Conservation (phyloP, 495 filamentous ascomycete genomes). For the Xylaria palmicola region DNA sequence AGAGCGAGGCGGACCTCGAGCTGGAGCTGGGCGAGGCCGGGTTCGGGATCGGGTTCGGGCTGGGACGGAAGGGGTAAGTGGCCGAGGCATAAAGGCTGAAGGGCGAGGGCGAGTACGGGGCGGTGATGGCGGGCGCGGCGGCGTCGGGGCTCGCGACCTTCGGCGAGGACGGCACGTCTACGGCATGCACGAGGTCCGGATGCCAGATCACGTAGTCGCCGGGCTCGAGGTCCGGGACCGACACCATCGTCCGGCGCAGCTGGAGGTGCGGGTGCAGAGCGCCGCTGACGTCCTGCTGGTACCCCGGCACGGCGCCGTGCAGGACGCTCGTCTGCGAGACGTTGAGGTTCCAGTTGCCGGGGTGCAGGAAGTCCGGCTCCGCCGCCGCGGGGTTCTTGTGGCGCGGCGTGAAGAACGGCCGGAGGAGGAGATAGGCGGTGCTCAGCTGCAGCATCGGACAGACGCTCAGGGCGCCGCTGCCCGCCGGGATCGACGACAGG, state of each 20-base stretch:
- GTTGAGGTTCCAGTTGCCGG: conserved; percentile 35
- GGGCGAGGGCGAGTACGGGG: not conserved
- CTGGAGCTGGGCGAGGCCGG: not conserved
- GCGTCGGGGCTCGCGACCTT: conserved; percentile 28
- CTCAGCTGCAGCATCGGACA: conserved; percentile 74
- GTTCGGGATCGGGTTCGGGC: not conserved
- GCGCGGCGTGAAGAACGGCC: conserved; percentile 74
- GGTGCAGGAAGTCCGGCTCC: conserved; percentile 24
- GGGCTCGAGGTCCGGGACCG: conserved; percentile 68
- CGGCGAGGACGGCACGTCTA: conserved; percentile 60
- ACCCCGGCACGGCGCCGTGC: conserved; percentile 74
- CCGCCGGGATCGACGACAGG: conserved; percentile 63
- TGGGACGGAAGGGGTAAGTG: not conserved
- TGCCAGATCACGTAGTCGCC: conserved; percentile 93
- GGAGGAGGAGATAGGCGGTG: conserved; percentile 80
- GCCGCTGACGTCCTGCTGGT: conserved; percentile 69
- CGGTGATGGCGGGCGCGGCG: conserved; percentile 37
- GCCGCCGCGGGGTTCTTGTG: conserved; percentile 14
- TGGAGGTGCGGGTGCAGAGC: conserved; percentile 74
- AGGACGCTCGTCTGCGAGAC: conserved; percentile 52
- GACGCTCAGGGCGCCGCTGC: conserved; percentile 69
- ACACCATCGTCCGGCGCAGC: conserved; percentile 67
- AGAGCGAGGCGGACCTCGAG: not conserved
- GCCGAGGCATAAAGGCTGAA: not conserved
- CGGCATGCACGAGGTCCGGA: conserved; percentile 55